A percentile compares a stretch with the other conserved stretches of the same genome.
Conservation (phyloP, 306 rosid genomes). For the Chamaecrista fasciculata region DNA sequence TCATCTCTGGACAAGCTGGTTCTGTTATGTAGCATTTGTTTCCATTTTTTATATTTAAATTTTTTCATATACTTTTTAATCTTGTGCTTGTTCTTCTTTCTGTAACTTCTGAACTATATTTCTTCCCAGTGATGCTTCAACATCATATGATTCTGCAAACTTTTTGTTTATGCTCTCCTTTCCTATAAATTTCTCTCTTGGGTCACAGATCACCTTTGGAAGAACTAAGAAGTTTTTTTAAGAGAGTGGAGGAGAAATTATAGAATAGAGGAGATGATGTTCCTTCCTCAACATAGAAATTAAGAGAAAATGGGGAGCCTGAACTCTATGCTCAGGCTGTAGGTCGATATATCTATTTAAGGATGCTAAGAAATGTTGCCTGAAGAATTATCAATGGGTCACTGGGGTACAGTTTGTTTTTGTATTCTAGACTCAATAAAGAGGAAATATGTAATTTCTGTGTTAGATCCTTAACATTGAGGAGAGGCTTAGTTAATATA, state of each 20-base stretch:
- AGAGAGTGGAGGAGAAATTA: not conserved
- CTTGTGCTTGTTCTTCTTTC: not conserved
- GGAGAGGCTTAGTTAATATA: conserved; percentile 28
- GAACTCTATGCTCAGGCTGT: not conserved
- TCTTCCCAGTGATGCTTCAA: not conserved
- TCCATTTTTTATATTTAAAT: too few relatives aligned
- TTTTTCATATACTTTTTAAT: not conserved
- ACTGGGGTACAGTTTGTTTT: not conserved
- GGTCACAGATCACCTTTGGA: not conserved
- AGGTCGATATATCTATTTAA: not conserved
- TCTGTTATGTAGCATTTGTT: not conserved
- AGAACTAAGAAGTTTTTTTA: not conserved
- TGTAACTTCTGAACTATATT: not conserved
- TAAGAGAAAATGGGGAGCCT: not conserved
- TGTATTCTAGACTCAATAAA: not conserved
- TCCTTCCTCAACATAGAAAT: not conserved
- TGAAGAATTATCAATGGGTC: not conserved
- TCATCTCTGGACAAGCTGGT: not conserved
- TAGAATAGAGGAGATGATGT: not conserved
- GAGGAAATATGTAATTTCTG: conserved; percentile 22
- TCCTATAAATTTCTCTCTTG: not conserved
- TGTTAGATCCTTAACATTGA: conserved; percentile 13
- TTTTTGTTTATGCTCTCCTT: not conserved
- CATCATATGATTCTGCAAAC: not conserved
- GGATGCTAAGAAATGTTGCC: conserved; percentile 14